Evolutionary conservation across 2,329 filamentous ascomycete species (phyloP).

Genomic region (Talaromyces sp.): DNA sequence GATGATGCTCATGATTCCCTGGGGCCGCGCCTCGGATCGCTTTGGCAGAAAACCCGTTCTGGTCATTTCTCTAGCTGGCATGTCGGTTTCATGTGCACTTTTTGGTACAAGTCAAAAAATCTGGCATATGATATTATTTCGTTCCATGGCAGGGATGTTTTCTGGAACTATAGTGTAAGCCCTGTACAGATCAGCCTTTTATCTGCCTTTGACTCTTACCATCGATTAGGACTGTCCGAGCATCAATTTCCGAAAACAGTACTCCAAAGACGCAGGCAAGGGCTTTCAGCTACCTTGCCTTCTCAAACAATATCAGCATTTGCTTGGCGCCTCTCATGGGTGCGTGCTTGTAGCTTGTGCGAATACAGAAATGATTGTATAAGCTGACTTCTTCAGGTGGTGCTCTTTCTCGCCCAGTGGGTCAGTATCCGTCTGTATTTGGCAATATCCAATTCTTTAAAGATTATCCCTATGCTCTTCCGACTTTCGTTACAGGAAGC

Average conservation of each 20-base stretch:
- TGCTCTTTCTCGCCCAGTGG: conserved; percentile 61
- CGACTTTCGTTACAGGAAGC: conserved; percentile 54
- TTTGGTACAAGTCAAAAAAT: conserved; percentile 66
- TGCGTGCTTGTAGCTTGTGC: conserved; percentile 14
- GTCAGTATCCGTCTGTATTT: conserved; percentile 59
- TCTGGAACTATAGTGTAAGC: conserved; percentile 62
- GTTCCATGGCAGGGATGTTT: conserved; percentile 69
- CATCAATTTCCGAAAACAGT: conserved; percentile 72
- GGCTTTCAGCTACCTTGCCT: conserved; percentile 73
- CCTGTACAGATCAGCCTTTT: not conserved
- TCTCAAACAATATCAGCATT: conserved; percentile 69
- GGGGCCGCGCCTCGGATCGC: conserved; percentile 65
- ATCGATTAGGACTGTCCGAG: conserved; percentile 57
- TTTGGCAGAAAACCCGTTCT: conserved; percentile 70
- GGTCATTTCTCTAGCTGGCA: conserved; percentile 61
- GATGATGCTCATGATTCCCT: conserved; percentile 71
- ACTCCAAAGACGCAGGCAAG: conserved; percentile 65
- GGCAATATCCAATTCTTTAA: conserved; percentile 54
- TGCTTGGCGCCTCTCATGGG: conserved; percentile 64
- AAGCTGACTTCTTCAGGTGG: conserved; percentile 48
- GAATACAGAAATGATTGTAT: conserved; percentile 3
- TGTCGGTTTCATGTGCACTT: conserved; percentile 55
- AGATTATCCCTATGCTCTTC: conserved; percentile 62
- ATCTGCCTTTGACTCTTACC: not conserved
- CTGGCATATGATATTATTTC: conserved; percentile 70